Percentiles rank a stretch among this genome's conserved stretches.
Conservation (phyloP, 2,329 filamentous ascomycete species). For the Fusarium liriodendri region DNA sequence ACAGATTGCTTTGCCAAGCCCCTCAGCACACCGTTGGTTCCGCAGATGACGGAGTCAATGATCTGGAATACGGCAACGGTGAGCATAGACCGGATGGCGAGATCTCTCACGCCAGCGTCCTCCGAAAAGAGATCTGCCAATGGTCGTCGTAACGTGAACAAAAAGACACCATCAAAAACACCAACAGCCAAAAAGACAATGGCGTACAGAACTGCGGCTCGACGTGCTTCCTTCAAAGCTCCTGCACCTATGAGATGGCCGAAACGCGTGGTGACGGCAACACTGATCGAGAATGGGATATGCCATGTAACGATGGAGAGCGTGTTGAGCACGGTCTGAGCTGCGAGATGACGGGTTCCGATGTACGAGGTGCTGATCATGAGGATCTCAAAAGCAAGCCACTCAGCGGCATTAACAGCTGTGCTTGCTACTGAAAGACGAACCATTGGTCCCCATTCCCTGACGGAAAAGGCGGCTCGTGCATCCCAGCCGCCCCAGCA, state of each 20-base stretch:
- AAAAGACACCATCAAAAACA: slow-evolving; percentile 25
- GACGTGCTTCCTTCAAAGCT: slow-evolving; percentile 29
- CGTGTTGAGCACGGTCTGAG: slow-evolving; percentile 55
- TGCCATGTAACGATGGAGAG: slow-evolving; percentile 56
- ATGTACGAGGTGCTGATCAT: slow-evolving; percentile 59
- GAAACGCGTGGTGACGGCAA: slow-evolving; percentile 55
- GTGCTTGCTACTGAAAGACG: slow-evolving; percentile 54
- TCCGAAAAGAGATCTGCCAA: slow-evolving; percentile 32
- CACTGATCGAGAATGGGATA: slow-evolving; percentile 56
- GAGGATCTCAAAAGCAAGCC: slow-evolving; percentile 57
- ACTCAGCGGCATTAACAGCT: slow-evolving; percentile 56
- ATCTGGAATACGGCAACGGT: slow-evolving; percentile 34
- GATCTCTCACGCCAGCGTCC: slow-evolving; percentile 21
- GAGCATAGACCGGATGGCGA: slow-evolving; percentile 26
- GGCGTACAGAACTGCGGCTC: slow-evolving; percentile 25
- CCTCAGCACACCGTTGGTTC: slow-evolving; percentile 34
- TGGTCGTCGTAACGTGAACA: slow-evolving; percentile 25
- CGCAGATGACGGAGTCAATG: slow-evolving; percentile 33
- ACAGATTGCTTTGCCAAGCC: slow-evolving; percentile 35
- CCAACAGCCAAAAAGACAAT: slow-evolving; percentile 29
- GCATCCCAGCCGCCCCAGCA: slow-evolving; percentile 56
- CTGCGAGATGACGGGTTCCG: slow-evolving; percentile 54
- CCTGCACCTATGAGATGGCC: slow-evolving; percentile 55
- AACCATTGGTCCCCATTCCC: slow-evolving; percentile 55
- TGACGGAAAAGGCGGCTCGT: slow-evolving; percentile 48